Percentiles rank a stretch among this genome's conserved stretches.
phyloP scores from a whole-genome alignment of 2,329 filamentous ascomycete genomes.

The Monilinia aucupariae region DNA sequence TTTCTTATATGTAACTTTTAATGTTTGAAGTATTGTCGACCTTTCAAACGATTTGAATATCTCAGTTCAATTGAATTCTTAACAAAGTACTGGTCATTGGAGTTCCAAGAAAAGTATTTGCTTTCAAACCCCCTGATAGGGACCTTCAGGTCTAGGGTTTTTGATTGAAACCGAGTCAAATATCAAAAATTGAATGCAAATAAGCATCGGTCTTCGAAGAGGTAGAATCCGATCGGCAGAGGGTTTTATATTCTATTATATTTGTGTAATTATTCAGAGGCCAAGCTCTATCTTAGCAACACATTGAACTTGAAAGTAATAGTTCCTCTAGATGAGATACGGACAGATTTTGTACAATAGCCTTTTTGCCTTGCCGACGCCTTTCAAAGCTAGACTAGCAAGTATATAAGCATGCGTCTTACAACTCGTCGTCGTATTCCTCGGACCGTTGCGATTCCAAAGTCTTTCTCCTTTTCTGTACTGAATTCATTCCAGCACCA shows the following conservation, averaged over 20 bases:
- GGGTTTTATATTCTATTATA: not conserved
- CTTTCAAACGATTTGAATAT: not conserved
- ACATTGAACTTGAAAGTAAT: not conserved
- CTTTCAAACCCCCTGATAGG: no score
- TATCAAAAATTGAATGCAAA: not conserved
- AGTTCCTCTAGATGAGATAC: not conserved
- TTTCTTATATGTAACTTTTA: not conserved
- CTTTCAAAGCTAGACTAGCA: not conserved
- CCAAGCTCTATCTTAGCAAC: not conserved
- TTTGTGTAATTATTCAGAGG: not conserved
- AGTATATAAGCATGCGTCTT: not conserved
- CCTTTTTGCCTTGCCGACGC: no score
- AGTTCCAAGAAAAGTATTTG: no score
- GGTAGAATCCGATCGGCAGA: no score
- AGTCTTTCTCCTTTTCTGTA: not conserved
- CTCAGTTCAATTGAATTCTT: not conserved
- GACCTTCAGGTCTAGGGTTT: no score
- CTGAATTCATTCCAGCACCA: not conserved
- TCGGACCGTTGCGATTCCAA: not conserved
- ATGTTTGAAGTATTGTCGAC: not conserved
- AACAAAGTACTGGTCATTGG: not conserved
- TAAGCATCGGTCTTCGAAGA: not conserved
- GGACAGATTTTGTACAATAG: not conserved
- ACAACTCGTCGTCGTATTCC: conserved; percentile 7
- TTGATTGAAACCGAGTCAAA: not conserved